Evolutionary conservation across 192 early-diverging fungal genomes (phyloP).

Genomic region (Coemansia sp.): DNA sequence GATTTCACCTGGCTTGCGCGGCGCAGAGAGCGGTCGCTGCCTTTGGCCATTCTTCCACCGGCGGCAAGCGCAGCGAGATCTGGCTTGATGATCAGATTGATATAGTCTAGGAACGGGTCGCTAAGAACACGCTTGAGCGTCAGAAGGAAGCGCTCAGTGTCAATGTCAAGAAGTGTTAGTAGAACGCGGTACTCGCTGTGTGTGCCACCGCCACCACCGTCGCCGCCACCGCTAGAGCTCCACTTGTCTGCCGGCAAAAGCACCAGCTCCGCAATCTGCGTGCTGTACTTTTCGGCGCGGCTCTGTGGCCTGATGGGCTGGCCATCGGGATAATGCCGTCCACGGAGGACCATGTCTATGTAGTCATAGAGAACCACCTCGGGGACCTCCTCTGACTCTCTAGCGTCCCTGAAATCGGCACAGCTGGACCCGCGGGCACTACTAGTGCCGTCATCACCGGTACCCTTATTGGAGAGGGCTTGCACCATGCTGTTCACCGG

Average conservation of each 20-base stretch:
- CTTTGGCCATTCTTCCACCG: background rate
- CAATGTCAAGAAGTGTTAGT: constrained; percentile 19
- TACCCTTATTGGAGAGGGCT: constrained; percentile 4
- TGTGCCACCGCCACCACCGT: no score
- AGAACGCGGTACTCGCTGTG: constrained; percentile 31
- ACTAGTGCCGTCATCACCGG: background rate
- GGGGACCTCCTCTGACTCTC: constrained; percentile 20
- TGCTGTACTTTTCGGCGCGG: constrained; percentile 38
- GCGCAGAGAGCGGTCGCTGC: constrained; percentile 32
- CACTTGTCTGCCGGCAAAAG: constrained; percentile 18
- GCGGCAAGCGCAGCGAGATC: background rate
- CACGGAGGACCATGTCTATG: constrained; percentile 42
- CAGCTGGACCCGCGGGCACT: background rate
- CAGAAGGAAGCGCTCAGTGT: constrained; percentile 25
- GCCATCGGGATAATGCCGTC: constrained; percentile 36
- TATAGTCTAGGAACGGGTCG: constrained; percentile 36
- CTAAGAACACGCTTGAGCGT: constrained; percentile 27
- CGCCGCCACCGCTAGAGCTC: no score
- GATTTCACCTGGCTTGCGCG: constrained; percentile 50
- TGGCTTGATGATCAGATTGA: constrained; percentile 44
- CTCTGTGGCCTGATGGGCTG: constrained; percentile 26
- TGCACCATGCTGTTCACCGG: constrained; percentile 23
- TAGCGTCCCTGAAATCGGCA: background rate
- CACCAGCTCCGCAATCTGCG: constrained; percentile 25
- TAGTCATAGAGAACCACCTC: constrained; percentile 38